A percentile compares a stretch with the other conserved stretches of the same genome.
Evolutionary conservation across 305 asterid genomes (phyloP).

Genomic region (Rubia peregrina): DNA sequence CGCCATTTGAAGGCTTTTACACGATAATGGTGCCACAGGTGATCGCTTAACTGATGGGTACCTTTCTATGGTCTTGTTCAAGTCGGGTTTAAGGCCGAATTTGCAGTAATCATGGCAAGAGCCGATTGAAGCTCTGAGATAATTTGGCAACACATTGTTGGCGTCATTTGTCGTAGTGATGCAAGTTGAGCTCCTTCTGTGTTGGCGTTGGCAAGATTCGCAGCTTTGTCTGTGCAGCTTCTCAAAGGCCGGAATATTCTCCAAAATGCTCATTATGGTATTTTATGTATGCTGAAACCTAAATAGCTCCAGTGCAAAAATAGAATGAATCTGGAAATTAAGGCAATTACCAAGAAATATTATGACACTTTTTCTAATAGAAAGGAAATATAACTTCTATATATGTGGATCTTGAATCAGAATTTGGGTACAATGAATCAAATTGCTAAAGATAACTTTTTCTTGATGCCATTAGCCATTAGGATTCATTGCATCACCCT

Average conservation of each 20-base stretch:
- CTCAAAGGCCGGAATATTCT: slow-evolving; percentile 9
- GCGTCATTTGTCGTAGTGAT: slow-evolving; percentile 20
- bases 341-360: background rate
- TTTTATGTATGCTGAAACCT: background rate
- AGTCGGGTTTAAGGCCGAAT: slow-evolving; percentile 26
- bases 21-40: background rate
- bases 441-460: background rate
- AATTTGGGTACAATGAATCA: background rate
- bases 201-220: background rate
- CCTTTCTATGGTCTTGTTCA: slow-evolving; percentile 5
- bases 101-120: slow-evolving; percentile 67
- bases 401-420: too few relatives aligned
- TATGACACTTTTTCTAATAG: too few relatives aligned
- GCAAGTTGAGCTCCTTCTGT: slow-evolving; percentile 39
- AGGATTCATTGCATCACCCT: background rate
- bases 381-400: background rate
- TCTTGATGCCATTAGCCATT: background rate
- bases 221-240: slow-evolving; percentile 23
- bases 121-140: slow-evolving; percentile 40
- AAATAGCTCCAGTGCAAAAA: background rate
- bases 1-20: slow-evolving; percentile 7
- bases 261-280: slow-evolving; percentile 17
- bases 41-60: slow-evolving; percentile 12
- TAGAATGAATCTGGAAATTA: background rate
- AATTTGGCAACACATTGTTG: slow-evolving; percentile 31